Base-by-base conservation (phyloP, 331 rosid genomes). In the Rosa hybrid region DNA sequence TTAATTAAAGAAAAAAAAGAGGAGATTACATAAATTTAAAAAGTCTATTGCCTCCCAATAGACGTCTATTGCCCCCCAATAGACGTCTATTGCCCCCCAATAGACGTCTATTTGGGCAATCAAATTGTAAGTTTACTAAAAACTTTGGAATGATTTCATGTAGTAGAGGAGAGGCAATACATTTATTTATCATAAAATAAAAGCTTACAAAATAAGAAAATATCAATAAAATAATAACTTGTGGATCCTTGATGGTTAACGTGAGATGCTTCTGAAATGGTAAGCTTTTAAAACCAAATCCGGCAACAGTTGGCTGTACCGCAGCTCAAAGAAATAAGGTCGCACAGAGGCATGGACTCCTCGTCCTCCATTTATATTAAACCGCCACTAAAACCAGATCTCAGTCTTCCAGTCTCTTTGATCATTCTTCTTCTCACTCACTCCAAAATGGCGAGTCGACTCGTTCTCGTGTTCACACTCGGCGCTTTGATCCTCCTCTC, bases 361-460 rank as follows among this genome's bases (percentile, higher is more conserved):
- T 51, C 73, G 5, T 34, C 38, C 65, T 23, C 18, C 75, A 2
- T 39, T 17, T 21, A 74, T 84, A 54, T 81, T 30, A 78, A 85
- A 75, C 79, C 79, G 50, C 34, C 39, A 7, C 78, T 63, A 7
- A 63, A 73, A 5, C 72, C 84, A 82, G 90, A 85, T 87, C 92
- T 83, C 82, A 60, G 50, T 78, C 50, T 18, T 77, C n/a, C 68
- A 25, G 34, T 30, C 34, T 12, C 20, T 27, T 13, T 71, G 38
- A 76, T 80, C 86, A 56, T 20, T 25, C 48, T 70, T 53, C 21
- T 27, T 13, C 41, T 54, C 63, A 13, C 64, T 59, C 14, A 20
- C 30, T 2, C 72, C 12, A 13, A 78, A 85, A 96, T 96, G 99
- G 88, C 83, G 62, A 85, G 57, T 83, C 91, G 94, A 81, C 79